Conservation (phyloP, 2,329 filamentous ascomycete genomes). For the Aspergillus sojae region DNA sequence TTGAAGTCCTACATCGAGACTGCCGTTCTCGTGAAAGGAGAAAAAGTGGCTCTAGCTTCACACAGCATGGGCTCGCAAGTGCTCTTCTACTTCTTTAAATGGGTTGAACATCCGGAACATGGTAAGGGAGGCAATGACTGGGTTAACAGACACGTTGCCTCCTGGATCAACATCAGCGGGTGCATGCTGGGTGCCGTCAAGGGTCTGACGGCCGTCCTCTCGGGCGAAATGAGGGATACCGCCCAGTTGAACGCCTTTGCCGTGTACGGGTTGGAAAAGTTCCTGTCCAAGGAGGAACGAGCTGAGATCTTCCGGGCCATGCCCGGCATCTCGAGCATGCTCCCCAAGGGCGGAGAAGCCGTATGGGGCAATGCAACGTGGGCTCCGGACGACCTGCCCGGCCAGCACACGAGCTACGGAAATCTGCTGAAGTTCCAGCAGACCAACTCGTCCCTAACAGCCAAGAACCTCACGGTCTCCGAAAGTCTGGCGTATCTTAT, state of each 20-base stretch:
- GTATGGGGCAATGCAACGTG: constrained; percentile 91
- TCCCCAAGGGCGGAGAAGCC: constrained; percentile 88
- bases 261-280: constrained; percentile 95
- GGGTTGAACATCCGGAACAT: constrained; percentile 76
- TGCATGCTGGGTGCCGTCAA: constrained; percentile 97
- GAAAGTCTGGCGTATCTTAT: constrained; percentile 78
- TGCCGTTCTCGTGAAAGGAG: constrained; percentile 69
- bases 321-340: constrained; percentile 95
- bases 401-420: constrained; percentile 74
- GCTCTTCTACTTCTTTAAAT: constrained; percentile 76
- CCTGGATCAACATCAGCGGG: constrained; percentile 97
- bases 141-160: constrained; percentile 88
- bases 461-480: constrained; percentile 76
- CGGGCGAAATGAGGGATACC: constrained; percentile 97
- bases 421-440: constrained; percentile 81
- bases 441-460: constrained; percentile 63
- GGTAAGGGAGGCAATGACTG: constrained; percentile 82
- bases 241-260: constrained; percentile 95
- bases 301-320: constrained; percentile 94
- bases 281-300: constrained; percentile 84
- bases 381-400: constrained; percentile 82
- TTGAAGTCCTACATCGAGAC: constrained; percentile 90
- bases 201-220: constrained; percentile 84
- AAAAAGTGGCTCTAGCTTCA: constrained; percentile 83
- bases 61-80: constrained; percentile 99